A percentile compares a stretch with the other conserved stretches of the same genome.
Evolutionary conservation across 148 eudicot genomes (phyloP).

Genomic region (Fagopyrum homotropicum): DNA sequence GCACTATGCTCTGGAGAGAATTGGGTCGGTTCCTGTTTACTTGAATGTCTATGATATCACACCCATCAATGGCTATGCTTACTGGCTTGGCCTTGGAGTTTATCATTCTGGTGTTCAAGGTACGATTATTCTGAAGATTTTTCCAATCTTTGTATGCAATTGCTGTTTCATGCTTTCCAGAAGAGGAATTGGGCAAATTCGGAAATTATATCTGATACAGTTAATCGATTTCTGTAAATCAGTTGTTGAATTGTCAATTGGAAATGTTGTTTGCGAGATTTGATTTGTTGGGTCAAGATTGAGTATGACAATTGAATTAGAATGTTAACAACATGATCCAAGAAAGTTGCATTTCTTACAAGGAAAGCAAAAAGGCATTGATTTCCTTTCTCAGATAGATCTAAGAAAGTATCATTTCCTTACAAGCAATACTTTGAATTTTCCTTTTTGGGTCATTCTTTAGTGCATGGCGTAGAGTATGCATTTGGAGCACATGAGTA

Average conservation of each 20-base stretch:
- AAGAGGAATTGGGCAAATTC: neutral
- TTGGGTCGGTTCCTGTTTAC: constrained; percentile 47
- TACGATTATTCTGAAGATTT: constrained; percentile 1
- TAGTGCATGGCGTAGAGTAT: constrained; percentile 51
- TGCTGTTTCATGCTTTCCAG: neutral
- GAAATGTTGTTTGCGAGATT: neutral
- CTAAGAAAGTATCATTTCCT: neutral
- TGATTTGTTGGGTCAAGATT: neutral
- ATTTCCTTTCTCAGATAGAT: neutral
- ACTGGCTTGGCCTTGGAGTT: constrained; percentile 67
- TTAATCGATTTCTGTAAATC: neutral
- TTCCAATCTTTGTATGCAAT: neutral
- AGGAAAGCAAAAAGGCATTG: constrained; percentile 2
- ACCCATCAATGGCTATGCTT: constrained; percentile 51
- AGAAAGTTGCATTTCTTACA: constrained; percentile 1
- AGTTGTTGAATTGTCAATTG: neutral
- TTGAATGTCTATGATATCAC: constrained; percentile 59
- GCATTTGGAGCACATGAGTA: constrained; percentile 64
- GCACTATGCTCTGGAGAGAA: constrained; percentile 22
- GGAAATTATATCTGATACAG: neutral
- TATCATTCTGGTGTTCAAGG: constrained; percentile 71
- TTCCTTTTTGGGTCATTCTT: neutral
- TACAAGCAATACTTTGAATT: neutral
- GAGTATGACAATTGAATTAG: neutral
- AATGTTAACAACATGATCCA: constrained; percentile 1